Percentiles rank a stretch among this genome's conserved stretches.
Evolutionary conservation across 768 basidiomycete species (phyloP).

Genomic region (Rhizopogon rudus): DNA sequence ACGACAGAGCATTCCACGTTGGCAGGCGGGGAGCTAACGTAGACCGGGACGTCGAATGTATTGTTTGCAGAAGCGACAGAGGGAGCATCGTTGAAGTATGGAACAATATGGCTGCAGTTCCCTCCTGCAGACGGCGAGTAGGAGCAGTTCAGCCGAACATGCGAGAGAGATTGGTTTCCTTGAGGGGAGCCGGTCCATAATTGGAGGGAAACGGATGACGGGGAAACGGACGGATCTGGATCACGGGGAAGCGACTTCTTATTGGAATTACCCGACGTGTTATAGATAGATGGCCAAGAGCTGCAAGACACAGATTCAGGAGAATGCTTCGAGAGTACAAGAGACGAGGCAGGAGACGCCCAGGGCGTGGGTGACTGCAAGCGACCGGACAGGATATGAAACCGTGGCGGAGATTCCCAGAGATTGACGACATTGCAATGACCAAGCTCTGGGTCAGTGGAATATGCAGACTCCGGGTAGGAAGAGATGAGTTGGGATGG

Average conservation of each 20-base stretch:
- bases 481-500: too few relatives aligned
- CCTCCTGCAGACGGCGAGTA: neutral
- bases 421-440: neutral
- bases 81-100: constrained; percentile 2
- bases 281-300: neutral
- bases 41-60: constrained; percentile 1
- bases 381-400: neutral
- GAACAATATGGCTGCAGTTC: neutral
- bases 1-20: neutral
- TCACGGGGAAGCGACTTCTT: neutral
- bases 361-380: neutral
- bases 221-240: neutral
- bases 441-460: neutral
- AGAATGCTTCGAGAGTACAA: neutral
- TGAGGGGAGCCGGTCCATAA: neutral
- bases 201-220: neutral
- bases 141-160: neutral
- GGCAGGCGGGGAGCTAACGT: neutral
- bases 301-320: neutral
- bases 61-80: constrained; percentile 4
- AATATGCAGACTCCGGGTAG: neutral
- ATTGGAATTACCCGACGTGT: neutral
- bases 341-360: neutral
- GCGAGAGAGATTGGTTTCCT: neutral
- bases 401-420: neutral